Percentiles rank a stretch among this genome's conserved stretches.
Conservation (phyloP, 2,329 filamentous ascomycete genomes). For the Colletotrichum navitas region DNA sequence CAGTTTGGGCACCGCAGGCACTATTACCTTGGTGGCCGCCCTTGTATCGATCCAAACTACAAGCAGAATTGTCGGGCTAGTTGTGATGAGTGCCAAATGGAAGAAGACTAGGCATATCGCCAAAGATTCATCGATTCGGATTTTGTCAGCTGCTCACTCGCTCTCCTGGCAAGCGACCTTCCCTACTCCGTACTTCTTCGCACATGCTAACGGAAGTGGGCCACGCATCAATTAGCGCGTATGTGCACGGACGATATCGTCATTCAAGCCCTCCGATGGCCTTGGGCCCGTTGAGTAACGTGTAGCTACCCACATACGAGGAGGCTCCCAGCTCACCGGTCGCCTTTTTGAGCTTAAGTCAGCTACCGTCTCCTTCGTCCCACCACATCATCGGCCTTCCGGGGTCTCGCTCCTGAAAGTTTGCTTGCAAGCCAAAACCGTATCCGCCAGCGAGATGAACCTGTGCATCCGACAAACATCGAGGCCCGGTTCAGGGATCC, state of each 20-base stretch:
- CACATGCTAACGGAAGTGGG: constrained; percentile 13
- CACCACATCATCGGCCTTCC: constrained; percentile 12
- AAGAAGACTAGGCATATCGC: not conserved
- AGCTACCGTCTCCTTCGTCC: constrained; percentile 35
- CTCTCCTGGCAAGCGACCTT: not conserved
- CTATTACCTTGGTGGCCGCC: not conserved
- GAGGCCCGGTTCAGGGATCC: constrained; percentile 32
- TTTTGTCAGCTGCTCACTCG: not conserved
- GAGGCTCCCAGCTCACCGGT: constrained; percentile 38
- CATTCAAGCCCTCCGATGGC: constrained; percentile 17
- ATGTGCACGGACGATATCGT: constrained; percentile 1
- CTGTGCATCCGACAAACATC: constrained; percentile 12
- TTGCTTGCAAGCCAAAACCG: constrained; percentile 17
- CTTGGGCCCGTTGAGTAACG: constrained; percentile 23
- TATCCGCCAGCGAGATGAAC: constrained; percentile 18
- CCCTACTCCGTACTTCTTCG: not conserved
- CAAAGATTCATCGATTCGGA: constrained; percentile 22
- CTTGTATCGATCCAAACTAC: not conserved
- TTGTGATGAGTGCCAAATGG: not conserved
- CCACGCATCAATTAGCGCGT: constrained; percentile 11
- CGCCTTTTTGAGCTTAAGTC: constrained; percentile 39
- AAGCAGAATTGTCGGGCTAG: not conserved
- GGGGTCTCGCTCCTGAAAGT: constrained; percentile 16
- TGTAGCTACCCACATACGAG: constrained; percentile 23
- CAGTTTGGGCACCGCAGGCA: not conserved